Evolutionary conservation across 768 basidiomycete genomes (phyloP).

Genomic region (Suillus tomentosus): DNA sequence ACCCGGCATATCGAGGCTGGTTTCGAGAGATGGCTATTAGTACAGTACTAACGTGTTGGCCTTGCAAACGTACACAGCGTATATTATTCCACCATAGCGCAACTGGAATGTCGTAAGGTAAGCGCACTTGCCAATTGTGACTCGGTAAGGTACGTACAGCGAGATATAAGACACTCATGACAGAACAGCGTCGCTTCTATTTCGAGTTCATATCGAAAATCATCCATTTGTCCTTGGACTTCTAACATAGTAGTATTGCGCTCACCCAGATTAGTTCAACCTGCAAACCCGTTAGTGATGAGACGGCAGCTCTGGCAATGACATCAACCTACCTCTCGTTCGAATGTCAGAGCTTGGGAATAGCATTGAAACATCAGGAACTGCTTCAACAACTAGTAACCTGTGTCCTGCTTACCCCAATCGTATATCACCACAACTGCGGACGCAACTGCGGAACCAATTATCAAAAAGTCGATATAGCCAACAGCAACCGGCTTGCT

Average conservation of each 20-base stretch:
- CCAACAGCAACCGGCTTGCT: neutral
- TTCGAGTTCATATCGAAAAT: neutral
- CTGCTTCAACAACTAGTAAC: neutral
- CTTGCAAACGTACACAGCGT: neutral
- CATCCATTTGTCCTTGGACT: neutral
- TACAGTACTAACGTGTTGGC: neutral
- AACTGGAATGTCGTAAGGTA: neutral
- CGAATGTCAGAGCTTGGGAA: neutral
- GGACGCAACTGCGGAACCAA: neutral
- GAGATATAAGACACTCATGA: neutral
- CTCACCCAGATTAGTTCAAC: neutral
- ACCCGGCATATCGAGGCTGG: neutral
- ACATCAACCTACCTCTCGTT: neutral
- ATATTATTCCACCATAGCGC: neutral
- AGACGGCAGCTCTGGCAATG: neutral
- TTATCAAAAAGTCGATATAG: neutral
- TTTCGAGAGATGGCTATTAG: neutral
- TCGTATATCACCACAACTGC: neutral
- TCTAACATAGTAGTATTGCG: neutral
- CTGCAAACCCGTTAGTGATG: neutral
- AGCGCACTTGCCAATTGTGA: neutral
- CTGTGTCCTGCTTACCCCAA: constrained; percentile 1
- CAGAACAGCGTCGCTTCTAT: neutral
- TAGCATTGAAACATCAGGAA: neutral
- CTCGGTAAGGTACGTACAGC: neutral